Percentiles rank a stretch among this genome's conserved stretches.
Conservation (phyloP, 1,284 basidiomycete species). For the Erythrobasidium hasegawianum region DNA sequence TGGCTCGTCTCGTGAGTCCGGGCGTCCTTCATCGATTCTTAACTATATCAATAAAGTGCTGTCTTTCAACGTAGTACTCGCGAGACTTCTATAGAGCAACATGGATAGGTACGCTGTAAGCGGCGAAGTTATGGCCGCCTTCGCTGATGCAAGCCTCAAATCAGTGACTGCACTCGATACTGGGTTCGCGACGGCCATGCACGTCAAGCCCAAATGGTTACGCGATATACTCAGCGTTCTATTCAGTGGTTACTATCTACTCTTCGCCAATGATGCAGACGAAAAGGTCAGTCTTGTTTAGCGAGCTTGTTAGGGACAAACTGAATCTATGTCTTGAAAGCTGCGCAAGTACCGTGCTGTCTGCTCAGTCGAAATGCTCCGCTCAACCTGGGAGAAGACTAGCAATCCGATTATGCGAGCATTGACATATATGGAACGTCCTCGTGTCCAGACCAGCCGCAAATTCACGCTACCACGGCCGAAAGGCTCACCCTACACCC, state of each 20-base stretch:
- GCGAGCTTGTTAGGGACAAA: no score
- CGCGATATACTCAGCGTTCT: constrained; percentile 73
- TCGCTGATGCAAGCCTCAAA: no score
- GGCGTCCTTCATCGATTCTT: background rate
- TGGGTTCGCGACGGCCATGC: constrained; percentile 92
- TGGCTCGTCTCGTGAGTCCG: constrained; percentile 71
- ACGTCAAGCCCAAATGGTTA: constrained; percentile 86
- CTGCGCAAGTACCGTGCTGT: constrained; percentile 83
- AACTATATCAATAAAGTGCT: background rate
- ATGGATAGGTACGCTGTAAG: constrained; percentile 61
- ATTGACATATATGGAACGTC: constrained; percentile 59
- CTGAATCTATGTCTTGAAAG: constrained; percentile 52
- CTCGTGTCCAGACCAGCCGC: constrained; percentile 62
- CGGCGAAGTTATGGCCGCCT: no score
- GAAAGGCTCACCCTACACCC: constrained; percentile 62
- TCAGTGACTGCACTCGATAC: constrained; percentile 80
- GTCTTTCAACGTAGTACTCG: constrained; percentile 62
- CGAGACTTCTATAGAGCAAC: constrained; percentile 94
- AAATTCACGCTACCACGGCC: constrained; percentile 80
- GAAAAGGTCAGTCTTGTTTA: constrained; percentile 63
- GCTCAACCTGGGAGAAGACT: constrained; percentile 94
- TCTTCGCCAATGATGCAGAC: constrained; percentile 88
- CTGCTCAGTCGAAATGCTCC: constrained; percentile 91
- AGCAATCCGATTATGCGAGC: constrained; percentile 78
- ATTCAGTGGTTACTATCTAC: constrained; percentile 74